Evolutionary conservation across 2,329 filamentous ascomycete genomes (phyloP).

Genomic region (Paracorniculantispora psalliotae): DNA sequence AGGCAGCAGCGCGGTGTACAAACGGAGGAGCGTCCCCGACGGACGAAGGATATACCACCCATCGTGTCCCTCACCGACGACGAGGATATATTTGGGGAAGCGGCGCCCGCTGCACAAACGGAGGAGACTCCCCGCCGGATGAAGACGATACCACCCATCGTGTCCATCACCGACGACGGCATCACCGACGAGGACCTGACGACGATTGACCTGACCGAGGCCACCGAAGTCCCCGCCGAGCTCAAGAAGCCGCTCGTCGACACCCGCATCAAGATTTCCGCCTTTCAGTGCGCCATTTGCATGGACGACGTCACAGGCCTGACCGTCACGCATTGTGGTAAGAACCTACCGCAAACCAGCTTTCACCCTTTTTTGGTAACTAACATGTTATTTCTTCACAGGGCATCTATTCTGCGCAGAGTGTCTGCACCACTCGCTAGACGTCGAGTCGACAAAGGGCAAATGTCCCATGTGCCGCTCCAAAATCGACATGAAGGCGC

Average conservation of each 20-base stretch:
- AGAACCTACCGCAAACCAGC: too few relatives aligned
- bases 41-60: not conserved
- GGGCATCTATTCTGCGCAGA: constrained; percentile 61
- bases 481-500: constrained; percentile 47
- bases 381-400: constrained; percentile 23
- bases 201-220: constrained; percentile 31
- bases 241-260: constrained; percentile 42
- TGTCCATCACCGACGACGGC: constrained; percentile 13
- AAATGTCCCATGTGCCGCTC: constrained; percentile 61
- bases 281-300: constrained; percentile 63
- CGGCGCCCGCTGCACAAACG: too few relatives aligned
- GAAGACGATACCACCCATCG: too few relatives aligned
- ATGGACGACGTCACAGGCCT: constrained; percentile 56
- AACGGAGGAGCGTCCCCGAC: not conserved
- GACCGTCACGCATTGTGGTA: constrained; percentile 64
- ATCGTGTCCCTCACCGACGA: constrained; percentile 5
- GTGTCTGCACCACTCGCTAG: constrained; percentile 56
- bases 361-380: not conserved
- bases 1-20: constrained; percentile 22
- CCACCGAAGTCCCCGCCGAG: constrained; percentile 39
- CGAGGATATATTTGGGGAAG: constrained; percentile 26
- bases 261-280: constrained; percentile 46
- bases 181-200: constrained; percentile 21
- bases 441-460: constrained; percentile 50
- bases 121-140: too few relatives aligned